These are phyloP conservation scores for Lumnitzera racemosa DNA, from an alignment of 345 rosid genomes.

Conservation along the genomic window DNA sequence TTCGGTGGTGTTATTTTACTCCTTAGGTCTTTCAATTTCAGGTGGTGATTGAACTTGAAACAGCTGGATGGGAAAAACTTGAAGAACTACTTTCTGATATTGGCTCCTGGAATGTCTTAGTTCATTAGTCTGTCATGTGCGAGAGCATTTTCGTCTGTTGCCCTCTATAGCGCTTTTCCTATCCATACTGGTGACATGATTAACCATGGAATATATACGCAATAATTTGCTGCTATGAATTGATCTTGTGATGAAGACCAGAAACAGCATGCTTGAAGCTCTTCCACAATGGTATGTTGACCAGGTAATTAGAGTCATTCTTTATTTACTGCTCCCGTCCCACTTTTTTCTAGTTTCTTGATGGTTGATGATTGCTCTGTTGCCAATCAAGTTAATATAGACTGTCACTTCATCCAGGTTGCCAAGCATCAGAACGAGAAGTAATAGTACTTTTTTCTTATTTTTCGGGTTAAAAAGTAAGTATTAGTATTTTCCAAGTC, in stretches of 20 bases:
- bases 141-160: too few relatives aligned
- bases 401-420: too few relatives aligned
- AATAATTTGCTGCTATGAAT: slow-evolving; percentile 73
- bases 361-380: too few relatives aligned
- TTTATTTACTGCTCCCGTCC: too few relatives aligned
- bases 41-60: slow-evolving; percentile 99
- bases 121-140: slow-evolving; percentile 64
- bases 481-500: too few relatives aligned
- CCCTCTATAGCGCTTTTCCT: too few relatives aligned
- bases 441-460: too few relatives aligned
- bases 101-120: slow-evolving; percentile 90
- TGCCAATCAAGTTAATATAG: too few relatives aligned
- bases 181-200: too few relatives aligned
- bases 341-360: too few relatives aligned
- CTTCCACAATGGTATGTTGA: slow-evolving; percentile 92
- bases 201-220: slow-evolving; percentile 32
- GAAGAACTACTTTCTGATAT: slow-evolving; percentile 87
- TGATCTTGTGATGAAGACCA: slow-evolving; percentile 94
- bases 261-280: slow-evolving; percentile 78
- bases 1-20: background rate
- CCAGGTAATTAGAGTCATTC: slow-evolving; percentile 40
- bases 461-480: too few relatives aligned
- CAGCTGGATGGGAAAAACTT: slow-evolving; percentile 78
- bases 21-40: slow-evolving; percentile 14
- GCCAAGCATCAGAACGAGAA: too few relatives aligned